phyloP scores from a whole-genome alignment of 148 eudicot genomes.

The Fagopyrum esculentum region DNA sequence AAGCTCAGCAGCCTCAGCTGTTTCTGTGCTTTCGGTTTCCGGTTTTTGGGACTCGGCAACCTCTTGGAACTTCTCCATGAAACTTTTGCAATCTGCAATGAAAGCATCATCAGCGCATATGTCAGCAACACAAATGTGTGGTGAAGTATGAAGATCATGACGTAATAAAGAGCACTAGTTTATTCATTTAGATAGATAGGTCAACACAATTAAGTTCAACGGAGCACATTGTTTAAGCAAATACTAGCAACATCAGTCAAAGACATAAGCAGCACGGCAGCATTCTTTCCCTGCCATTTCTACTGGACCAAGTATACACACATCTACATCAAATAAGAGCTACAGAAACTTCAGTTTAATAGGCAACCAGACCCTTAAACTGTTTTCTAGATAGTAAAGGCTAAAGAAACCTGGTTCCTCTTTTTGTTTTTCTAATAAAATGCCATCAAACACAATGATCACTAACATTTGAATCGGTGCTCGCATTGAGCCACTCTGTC shows the following conservation, averaged over 20 bases:
- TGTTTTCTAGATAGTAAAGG: too few relatives aligned
- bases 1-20: conserved; percentile 51
- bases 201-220: background rate
- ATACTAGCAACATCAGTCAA: background rate
- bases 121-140: background rate
- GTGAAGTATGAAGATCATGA: background rate
- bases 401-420: too few relatives aligned
- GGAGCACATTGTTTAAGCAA: background rate
- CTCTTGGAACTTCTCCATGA: conserved; percentile 71
- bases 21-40: conserved; percentile 54
- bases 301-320: background rate
- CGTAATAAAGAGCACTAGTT: background rate
- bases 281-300: background rate
- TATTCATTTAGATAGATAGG: background rate
- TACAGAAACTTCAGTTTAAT: too few relatives aligned
- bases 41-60: conserved; percentile 61
- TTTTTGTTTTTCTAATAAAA: too few relatives aligned
- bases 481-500: too few relatives aligned
- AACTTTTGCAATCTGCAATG: conserved; percentile 60
- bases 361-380: too few relatives aligned
- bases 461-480: too few relatives aligned
- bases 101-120: background rate
- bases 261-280: background rate
- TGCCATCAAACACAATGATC: too few relatives aligned
- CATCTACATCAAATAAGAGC: too few relatives aligned